Percentiles rank a stretch among this genome's conserved stretches.
These are phyloP conservation scores for Parachlorella kessleri DNA, from an alignment of 139 green algal species.

Conservation along the genomic window DNA sequence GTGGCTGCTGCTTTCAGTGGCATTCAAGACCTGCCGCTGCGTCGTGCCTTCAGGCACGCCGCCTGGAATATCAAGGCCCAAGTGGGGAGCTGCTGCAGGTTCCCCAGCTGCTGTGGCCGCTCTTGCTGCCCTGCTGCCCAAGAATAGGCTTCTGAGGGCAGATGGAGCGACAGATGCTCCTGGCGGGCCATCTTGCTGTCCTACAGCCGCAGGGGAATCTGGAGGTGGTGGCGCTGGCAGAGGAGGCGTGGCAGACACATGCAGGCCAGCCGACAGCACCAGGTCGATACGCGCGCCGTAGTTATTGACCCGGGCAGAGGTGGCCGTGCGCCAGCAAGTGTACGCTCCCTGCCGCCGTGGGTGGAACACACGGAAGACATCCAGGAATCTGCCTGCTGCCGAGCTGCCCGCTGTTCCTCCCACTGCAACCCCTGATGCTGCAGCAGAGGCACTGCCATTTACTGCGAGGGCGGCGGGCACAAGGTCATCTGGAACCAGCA, in stretches of 20 bases:
- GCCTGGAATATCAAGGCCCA: background rate
- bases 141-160: no score
- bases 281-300: conserved; percentile 84
- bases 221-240: no score
- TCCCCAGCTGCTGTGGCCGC: no score
- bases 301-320: conserved; percentile 71
- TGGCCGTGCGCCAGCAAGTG: conserved; percentile 79
- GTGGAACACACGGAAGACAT: conserved; percentile 61
- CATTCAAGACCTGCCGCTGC: background rate
- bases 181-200: background rate
- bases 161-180: no score
- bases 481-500: no score
- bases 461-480: no score
- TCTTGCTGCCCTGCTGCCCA: no score
- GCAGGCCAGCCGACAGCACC: conserved; percentile 51
- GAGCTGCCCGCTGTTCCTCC: background rate
- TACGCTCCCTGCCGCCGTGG: conserved; percentile 62
- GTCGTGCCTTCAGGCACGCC: background rate
- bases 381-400: conserved; percentile 31
- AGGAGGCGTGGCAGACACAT: background rate
- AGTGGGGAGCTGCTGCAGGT: no score
- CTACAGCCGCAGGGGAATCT: no score
- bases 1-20: background rate
- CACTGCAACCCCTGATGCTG: no score
- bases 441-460: no score